Evolutionary conservation across 352 stramenopile species (phyloP).

Genomic region (Globisporangium canariense): DNA sequence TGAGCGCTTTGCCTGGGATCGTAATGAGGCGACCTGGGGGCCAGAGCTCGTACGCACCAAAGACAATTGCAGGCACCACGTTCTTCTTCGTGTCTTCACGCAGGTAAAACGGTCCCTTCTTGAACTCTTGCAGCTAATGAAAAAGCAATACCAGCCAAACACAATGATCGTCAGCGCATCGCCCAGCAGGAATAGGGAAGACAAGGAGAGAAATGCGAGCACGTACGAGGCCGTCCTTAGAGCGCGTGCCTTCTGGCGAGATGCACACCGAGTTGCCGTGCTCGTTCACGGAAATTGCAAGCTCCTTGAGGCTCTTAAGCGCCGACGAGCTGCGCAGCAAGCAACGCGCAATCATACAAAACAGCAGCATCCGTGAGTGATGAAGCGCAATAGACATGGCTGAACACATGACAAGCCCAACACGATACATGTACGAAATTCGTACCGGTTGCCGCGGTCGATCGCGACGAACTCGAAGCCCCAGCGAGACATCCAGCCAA

Average conservation of each 20-base stretch:
- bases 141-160: not conserved
- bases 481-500: slow-evolving; percentile 74
- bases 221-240: slow-evolving; percentile 69
- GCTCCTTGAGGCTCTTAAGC: slow-evolving; percentile 63
- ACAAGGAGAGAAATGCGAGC: not conserved
- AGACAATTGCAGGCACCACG: slow-evolving; percentile 70
- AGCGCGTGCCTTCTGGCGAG: slow-evolving; percentile 80
- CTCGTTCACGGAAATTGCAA: slow-evolving; percentile 68
- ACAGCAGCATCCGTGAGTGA: not conserved
- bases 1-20: slow-evolving; percentile 65
- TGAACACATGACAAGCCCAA: not conserved
- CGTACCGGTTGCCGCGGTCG: slow-evolving; percentile 66
- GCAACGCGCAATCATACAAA: too few species aligned
- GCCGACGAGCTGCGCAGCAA: slow-evolving; percentile 36
- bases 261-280: slow-evolving; percentile 75
- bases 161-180: not conserved
- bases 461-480: slow-evolving; percentile 79
- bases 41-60: slow-evolving; percentile 82
- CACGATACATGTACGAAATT: slow-evolving; percentile 3
- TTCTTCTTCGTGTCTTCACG: slow-evolving; percentile 83
- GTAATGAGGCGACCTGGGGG: slow-evolving; percentile 69
- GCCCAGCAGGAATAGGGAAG: not conserved
- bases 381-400: not conserved
- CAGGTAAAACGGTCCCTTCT: slow-evolving; percentile 86
- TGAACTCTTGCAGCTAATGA: slow-evolving; percentile 80